These are phyloP conservation scores for Xerocomellus dryophilus DNA, from an alignment of 768 basidiomycete genomes.

Conservation along the genomic window DNA sequence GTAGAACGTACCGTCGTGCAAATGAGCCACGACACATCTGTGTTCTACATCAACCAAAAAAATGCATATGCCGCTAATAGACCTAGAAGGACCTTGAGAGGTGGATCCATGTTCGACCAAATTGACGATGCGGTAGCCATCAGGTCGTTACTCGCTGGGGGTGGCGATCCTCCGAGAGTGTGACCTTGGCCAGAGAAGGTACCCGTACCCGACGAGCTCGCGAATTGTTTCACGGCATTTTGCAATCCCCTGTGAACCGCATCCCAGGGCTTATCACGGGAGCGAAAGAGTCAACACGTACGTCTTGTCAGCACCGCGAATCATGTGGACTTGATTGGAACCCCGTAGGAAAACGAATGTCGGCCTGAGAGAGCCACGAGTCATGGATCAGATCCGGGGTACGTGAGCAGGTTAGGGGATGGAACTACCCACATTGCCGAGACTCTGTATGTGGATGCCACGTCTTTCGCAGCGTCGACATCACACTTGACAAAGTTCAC, in stretches of 20 bases:
- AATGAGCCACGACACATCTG: background rate
- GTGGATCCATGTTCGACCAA: conserved; percentile 57
- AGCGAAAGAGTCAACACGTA: conserved; percentile 34
- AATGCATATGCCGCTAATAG: conserved; percentile 63
- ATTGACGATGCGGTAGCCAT: conserved; percentile 34
- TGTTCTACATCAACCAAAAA: conserved; percentile 41
- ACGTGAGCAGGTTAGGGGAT: background rate
- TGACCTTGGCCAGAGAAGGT: conserved; percentile 73
- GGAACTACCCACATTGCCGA: conserved; percentile 61
- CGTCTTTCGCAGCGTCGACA: conserved; percentile 67
- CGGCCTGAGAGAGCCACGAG: conserved; percentile 49
- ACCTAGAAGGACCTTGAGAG: conserved; percentile 61
- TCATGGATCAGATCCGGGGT: background rate
- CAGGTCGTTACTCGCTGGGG: conserved; percentile 36
- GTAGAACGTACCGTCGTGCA: background rate
- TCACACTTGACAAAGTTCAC: conserved; percentile 87
- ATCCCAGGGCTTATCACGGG: conserved; percentile 1
- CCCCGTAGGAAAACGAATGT: conserved; percentile 80
- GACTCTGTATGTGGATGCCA: conserved; percentile 60
- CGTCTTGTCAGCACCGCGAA: conserved; percentile 69
- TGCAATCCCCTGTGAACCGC: conserved; percentile 52
- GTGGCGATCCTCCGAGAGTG: conserved; percentile 55
- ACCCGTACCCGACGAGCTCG: conserved; percentile 36
- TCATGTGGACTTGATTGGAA: conserved; percentile 60
- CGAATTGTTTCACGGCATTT: conserved; percentile 51